Evolutionary conservation across 306 rosid species (phyloP).

Genomic region (Alnus rubra): DNA sequence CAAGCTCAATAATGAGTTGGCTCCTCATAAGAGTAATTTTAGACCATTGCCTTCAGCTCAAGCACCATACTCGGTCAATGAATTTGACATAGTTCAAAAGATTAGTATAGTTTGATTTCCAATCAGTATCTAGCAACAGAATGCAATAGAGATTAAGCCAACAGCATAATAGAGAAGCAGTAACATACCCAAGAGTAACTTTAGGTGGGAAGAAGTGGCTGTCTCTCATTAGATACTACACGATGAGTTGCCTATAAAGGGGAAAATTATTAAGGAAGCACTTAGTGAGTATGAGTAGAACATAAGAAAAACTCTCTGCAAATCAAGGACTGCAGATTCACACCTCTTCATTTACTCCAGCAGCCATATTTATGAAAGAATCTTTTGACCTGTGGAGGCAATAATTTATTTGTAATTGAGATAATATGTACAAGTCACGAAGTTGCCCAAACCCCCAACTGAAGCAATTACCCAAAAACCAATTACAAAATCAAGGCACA

Average conservation of each 20-base stretch:
- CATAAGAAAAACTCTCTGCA: background rate
- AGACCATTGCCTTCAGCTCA: background rate
- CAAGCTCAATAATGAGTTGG: background rate
- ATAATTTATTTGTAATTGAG: conserved; percentile 12
- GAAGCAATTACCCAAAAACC: background rate
- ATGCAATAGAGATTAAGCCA: conserved; percentile 1
- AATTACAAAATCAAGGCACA: background rate
- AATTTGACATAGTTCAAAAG: conserved; percentile 3
- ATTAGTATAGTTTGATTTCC: conserved; percentile 5
- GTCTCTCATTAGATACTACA: conserved; percentile 75
- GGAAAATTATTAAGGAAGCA: background rate
- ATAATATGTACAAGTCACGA: background rate
- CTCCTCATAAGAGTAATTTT: background rate
- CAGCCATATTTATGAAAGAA: conserved; percentile 81
- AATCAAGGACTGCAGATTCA: conserved; percentile 23
- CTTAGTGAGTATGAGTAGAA: conserved; percentile 7
- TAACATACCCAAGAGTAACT: conserved; percentile 41
- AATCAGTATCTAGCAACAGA: background rate
- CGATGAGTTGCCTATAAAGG: conserved; percentile 74
- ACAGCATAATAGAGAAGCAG: conserved; percentile 5
- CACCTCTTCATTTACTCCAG: conserved; percentile 99
- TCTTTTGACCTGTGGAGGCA: conserved; percentile 72
- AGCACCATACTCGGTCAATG: background rate
- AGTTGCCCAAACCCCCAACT: background rate
- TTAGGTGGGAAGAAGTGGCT: conserved; percentile 90